Evolutionary conservation across 2,329 filamentous ascomycete genomes (phyloP).

Genomic region (Penicillium sp.): DNA sequence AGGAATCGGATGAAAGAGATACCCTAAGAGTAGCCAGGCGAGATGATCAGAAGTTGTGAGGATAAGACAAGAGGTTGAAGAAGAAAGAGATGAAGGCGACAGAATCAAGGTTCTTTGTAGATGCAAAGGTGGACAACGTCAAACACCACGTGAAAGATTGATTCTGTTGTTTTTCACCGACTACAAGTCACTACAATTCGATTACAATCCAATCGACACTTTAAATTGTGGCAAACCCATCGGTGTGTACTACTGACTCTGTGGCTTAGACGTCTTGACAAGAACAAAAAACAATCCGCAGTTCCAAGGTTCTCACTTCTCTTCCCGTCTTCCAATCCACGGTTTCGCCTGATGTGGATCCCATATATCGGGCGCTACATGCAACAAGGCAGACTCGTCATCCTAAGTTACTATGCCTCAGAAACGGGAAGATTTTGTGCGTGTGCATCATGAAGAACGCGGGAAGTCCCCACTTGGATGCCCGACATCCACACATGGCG

Average conservation of each 20-base stretch:
- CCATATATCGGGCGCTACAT: neutral
- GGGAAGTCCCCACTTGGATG: neutral
- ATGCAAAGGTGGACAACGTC: neutral
- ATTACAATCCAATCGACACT: neutral
- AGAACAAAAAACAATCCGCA: neutral
- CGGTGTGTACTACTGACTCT: neutral
- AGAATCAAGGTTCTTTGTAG: neutral
- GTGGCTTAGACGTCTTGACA: slow-evolving; percentile 6
- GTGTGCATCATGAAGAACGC: neutral
- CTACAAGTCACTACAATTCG: neutral
- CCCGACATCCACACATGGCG: neutral
- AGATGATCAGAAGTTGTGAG: neutral
- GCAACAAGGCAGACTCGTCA: neutral
- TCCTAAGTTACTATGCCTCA: neutral
- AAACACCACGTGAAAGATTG: neutral
- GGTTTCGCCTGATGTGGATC: neutral
- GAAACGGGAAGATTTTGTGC: neutral
- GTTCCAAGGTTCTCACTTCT: neutral
- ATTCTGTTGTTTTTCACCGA: neutral
- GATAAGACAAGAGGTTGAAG: neutral
- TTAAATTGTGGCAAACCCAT: slow-evolving; percentile 10
- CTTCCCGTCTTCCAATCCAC: neutral
- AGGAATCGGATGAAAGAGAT: neutral
- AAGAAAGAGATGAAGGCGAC: neutral
- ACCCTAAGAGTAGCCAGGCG: neutral